Conservation (phyloP, 2,329 filamentous ascomycete genomes). For the Graphilbum fragrans region DNA sequence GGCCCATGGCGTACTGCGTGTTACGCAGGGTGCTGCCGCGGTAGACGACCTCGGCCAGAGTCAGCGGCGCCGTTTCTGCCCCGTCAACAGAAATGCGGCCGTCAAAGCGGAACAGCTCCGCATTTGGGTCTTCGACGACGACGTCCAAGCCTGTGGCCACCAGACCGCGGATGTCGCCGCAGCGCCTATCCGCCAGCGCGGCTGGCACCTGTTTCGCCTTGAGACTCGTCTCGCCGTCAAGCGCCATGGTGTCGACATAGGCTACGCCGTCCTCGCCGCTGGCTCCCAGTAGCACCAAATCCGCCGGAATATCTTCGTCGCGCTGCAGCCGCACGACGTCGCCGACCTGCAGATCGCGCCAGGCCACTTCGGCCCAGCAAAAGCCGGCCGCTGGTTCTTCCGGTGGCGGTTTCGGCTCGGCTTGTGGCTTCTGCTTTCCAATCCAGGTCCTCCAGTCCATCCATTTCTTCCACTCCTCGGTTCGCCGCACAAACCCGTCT, state of each 20-base stretch:
- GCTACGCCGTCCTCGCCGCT: constrained; percentile 68
- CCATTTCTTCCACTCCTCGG: constrained; percentile 19
- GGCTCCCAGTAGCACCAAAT: constrained; percentile 67
- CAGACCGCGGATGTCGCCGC: constrained; percentile 41
- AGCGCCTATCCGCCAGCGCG: constrained; percentile 37
- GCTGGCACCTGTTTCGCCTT: constrained; percentile 62
- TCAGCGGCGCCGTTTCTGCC: constrained; percentile 54
- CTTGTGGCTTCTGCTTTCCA: background rate
- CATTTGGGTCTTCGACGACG: constrained; percentile 65
- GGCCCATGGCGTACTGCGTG: constrained; percentile 56
- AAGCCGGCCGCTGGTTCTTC: no score
- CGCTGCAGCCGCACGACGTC: constrained; percentile 40
- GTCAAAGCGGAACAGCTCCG: constrained; percentile 66
- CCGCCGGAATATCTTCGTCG: constrained; percentile 72
- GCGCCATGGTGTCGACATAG: constrained; percentile 74
- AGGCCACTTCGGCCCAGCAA: constrained; percentile 37
- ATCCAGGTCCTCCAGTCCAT: background rate
- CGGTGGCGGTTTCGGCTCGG: no score
- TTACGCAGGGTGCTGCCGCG: constrained; percentile 78
- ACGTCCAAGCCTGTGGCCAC: constrained; percentile 46
- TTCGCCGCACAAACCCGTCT: constrained; percentile 25
- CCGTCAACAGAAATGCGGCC: constrained; percentile 47
- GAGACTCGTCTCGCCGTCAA: constrained; percentile 73
- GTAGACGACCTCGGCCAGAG: constrained; percentile 72
- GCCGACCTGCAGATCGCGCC: constrained; percentile 36